Percentiles rank a stretch among this genome's conserved stretches.
phyloP scores from a whole-genome alignment of 805 yeast species.

The Blastobotrys muscicola region DNA sequence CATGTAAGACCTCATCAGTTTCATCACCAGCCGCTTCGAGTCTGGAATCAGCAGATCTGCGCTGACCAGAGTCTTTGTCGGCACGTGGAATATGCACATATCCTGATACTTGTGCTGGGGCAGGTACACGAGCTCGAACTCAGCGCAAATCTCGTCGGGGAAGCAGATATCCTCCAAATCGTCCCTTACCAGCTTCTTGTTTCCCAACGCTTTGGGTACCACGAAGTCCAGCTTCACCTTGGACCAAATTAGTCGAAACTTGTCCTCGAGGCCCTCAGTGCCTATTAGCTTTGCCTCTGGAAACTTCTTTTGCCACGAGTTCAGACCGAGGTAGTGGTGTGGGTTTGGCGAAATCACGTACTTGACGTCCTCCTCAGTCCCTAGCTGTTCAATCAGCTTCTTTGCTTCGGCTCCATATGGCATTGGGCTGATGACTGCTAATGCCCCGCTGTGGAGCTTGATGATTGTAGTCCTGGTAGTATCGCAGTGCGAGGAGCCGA shows the following conservation, averaged over 20 bases:
- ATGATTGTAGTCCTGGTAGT: too few relatives aligned
- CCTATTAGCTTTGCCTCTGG: conserved; percentile 49
- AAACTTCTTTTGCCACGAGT: conserved; percentile 38
- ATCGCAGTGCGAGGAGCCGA: too few relatives aligned
- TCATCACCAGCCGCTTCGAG: conserved; percentile 38
- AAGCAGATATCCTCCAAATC: background rate
- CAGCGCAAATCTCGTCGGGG: conserved; percentile 32
- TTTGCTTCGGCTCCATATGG: conserved; percentile 18
- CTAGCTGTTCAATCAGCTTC: conserved; percentile 7
- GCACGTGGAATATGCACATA: conserved; percentile 40
- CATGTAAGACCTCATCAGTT: conserved; percentile 29
- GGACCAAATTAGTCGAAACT: conserved; percentile 21
- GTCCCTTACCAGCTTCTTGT: conserved; percentile 1
- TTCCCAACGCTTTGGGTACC: background rate
- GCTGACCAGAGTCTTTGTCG: conserved; percentile 40
- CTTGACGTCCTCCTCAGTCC: conserved; percentile 11
- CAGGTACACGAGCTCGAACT: conserved; percentile 46
- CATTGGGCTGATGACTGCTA: conserved; percentile 14
- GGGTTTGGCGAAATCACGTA: conserved; percentile 49
- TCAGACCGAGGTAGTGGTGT: conserved; percentile 58
- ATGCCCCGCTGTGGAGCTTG: background rate
- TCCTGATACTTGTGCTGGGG: conserved; percentile 54
- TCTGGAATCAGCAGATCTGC: conserved; percentile 57
- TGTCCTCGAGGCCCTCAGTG: conserved; percentile 30
- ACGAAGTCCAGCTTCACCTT: conserved; percentile 15